phyloP scores from a whole-genome alignment of 2,329 filamentous ascomycete species.

The Botrytis cinerea region DNA sequence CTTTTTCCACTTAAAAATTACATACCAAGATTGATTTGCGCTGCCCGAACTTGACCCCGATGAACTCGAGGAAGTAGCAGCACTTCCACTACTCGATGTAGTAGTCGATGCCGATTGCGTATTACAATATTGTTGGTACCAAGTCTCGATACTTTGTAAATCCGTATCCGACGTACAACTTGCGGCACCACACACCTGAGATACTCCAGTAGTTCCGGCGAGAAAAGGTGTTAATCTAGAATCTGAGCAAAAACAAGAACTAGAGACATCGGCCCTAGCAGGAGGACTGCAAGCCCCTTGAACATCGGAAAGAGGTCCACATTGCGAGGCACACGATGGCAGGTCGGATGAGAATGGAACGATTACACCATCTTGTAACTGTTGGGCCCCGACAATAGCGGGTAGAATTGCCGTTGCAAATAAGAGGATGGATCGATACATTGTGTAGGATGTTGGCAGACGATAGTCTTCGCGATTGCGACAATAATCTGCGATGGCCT shows the following conservation, averaged over 20 bases:
- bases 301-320: constrained; percentile 65
- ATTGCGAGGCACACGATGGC: constrained; percentile 62
- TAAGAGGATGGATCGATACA: constrained; percentile 24
- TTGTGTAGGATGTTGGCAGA: background rate
- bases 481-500: background rate
- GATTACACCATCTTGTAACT: constrained; percentile 43
- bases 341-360: constrained; percentile 58
- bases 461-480: constrained; percentile 10
- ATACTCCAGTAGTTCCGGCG: constrained; percentile 57
- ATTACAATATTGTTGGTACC: constrained; percentile 71
- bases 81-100: constrained; percentile 31
- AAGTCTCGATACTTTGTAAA: constrained; percentile 61
- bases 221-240: constrained; percentile 57
- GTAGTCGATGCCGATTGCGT: constrained; percentile 42
- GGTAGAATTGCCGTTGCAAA: constrained; percentile 19
- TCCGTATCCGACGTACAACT: constrained; percentile 52
- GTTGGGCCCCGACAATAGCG: constrained; percentile 15
- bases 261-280: constrained; percentile 54
- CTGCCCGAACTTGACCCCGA: constrained; percentile 26
- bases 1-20: background rate
- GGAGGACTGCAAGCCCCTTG: constrained; percentile 71
- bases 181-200: constrained; percentile 61
- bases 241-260: constrained; percentile 74
- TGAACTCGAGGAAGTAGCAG: constrained; percentile 23
- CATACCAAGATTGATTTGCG: constrained; percentile 27